Base-by-base conservation (phyloP, 164 flowering plant species). In the Annona squamosa region DNA sequence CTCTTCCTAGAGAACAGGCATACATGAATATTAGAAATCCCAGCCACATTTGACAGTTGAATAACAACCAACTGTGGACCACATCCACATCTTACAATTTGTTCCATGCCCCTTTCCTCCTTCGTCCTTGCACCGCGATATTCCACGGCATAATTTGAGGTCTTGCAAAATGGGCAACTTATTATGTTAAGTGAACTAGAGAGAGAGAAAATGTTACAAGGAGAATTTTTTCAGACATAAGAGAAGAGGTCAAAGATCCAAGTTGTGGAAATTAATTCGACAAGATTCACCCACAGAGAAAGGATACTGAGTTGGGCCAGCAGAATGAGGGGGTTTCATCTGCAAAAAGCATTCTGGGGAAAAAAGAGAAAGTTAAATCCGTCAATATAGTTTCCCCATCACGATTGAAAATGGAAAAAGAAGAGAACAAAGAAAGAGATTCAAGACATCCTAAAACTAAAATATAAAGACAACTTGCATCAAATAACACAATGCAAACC, bases 131-230 rank as follows among this genome's bases (percentile, higher is more conserved):
- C 83, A 65, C 99, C 99, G 10, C 94, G 88, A 82, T 90, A 96
- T 81, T 92, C 98, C 81, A 96, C 98, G 16, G 91, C 97, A 83
- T 96, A 96, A 76, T 88, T 91, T 19, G 91, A 78, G 18, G 95
- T 92, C 86, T 96, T 96, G 81, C 99, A 96, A 74, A 91, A 96
- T 3, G 99, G 99, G 68, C 99, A 96, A 67, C 99, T 95, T 64
- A 47, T 45, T 65, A 13, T 17, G 85, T 87, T 85, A 89, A 90
- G 90, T 46, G 76, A 59, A 4, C 62, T 80, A 77, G 69, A 45
- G 26, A 77, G 69, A 45, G 26, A 56, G 2, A 18, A 65, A 65
- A 37, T 41, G 67, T 66, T 13, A 7, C 12, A 12, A 66, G 4
- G 46, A 12, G 66, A 19, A 42, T 13, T n/a, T 6, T 42, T 66